phyloP scores from a whole-genome alignment of 805 yeast species.

The Candida gorgasii region DNA sequence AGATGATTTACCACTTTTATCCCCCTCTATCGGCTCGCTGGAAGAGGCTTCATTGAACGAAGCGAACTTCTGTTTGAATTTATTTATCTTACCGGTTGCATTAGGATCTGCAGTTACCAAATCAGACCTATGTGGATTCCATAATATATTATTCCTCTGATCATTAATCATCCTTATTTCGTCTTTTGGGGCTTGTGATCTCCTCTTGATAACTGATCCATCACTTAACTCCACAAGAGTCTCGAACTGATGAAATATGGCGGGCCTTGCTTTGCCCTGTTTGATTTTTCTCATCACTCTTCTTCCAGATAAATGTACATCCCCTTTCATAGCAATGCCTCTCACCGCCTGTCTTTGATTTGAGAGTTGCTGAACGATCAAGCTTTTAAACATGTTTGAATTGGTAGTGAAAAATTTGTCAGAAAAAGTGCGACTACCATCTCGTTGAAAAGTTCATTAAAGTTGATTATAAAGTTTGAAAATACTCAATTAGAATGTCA shows the following conservation, averaged over 20 bases:
- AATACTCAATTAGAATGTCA: constrained; percentile 51
- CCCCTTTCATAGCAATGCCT: constrained; percentile 28
- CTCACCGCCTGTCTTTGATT: constrained; percentile 13
- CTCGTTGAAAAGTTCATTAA: constrained; percentile 10
- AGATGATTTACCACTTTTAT: constrained; percentile 10
- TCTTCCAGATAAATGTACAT: constrained; percentile 44
- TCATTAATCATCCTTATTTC: constrained; percentile 86
- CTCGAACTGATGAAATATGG: constrained; percentile 88
- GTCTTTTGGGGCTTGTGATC: constrained; percentile 84
- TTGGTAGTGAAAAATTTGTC: constrained; percentile 8
- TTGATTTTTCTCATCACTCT: constrained; percentile 70
- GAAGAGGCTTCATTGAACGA: constrained; percentile 26
- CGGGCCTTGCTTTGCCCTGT: constrained; percentile 89
- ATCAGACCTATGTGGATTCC: constrained; percentile 88
- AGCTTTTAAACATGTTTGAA: constrained; percentile 9
- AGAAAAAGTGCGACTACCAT: constrained; percentile 13
- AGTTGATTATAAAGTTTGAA: constrained; percentile 5
- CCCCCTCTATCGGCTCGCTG: constrained; percentile 15
- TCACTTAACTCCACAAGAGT: constrained; percentile 88
- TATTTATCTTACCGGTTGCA: constrained; percentile 78
- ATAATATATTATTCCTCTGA: constrained; percentile 80
- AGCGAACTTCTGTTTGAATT: constrained; percentile 68
- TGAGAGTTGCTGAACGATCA: background rate
- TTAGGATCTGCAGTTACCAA: constrained; percentile 73
- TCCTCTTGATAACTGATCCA: constrained; percentile 83